Base-by-base conservation (phyloP, 805 yeast genomes). In the Kuraishia cidri region DNA sequence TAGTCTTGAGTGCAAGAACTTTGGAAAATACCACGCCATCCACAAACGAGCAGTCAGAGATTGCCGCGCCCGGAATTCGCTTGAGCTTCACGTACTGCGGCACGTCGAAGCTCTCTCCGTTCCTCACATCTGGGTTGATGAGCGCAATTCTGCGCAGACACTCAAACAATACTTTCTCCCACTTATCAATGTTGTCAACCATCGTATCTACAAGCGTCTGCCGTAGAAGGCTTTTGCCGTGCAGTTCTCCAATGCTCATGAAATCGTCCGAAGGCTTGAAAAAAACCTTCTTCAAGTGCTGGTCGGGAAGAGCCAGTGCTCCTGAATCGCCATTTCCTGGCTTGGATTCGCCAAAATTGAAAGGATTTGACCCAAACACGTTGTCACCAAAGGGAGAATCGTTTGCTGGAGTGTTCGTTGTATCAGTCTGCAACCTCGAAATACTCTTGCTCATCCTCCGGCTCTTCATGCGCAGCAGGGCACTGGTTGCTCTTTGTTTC, bases 21-120 rank as follows among this genome's bases (percentile, higher is more conserved):
- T 87, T 86, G 0, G 97, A 81, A 54, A 88, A 86, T 3, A 85
- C 80, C 4, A 85, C 56, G 1, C 98, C 99, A 46, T 81, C 77
- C 3, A 90, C 52, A 20, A 72, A 68, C 18, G 59, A 58, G 0
- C 90, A 74, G 27, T 81, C 77, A 4, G 62, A 58, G 1, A 79
- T 70, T 1, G 51, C 37, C 0, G 94, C 92, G 1, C 98, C 97
- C 1, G 79, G 66, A 6, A 90, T 73, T 37, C 86, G 68, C 49
- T 92, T 94, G 29, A 92, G 66, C 48, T 94, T 92, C 27, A 92
- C 74, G 53, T 84, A 90, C 43, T 81, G 88, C n/a, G 90, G 69
- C 31, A 88, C 77, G 50, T 92, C 97, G 38, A 87, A 66, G 3
- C 79, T 78, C 39, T 81, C 90, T 4, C 85, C 81, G 19, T 72